A percentile compares a stretch with the other conserved stretches of the same genome.
These are phyloP conservation scores for Pseudisothecium myosuroides DNA, from an alignment of 225 moss, liverwort and hornwort genomes.

Conservation along the genomic window DNA sequence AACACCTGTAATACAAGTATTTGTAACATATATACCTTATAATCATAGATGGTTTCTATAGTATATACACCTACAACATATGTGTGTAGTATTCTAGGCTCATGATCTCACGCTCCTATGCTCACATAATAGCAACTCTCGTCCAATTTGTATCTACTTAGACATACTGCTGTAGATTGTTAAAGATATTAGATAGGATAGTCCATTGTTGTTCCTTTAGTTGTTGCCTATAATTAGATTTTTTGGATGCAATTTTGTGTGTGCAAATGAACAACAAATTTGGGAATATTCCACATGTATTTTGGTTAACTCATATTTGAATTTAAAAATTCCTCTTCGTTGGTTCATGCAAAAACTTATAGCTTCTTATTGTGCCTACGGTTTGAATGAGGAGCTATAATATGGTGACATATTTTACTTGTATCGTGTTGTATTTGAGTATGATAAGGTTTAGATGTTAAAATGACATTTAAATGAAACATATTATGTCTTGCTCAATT, in stretches of 20 bases:
- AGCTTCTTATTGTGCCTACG: fast-evolving
- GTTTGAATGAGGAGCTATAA: not conserved
- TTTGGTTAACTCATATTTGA: not conserved
- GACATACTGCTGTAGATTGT: not conserved
- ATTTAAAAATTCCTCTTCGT: not conserved
- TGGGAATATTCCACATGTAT: not conserved
- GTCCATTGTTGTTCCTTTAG: not conserved
- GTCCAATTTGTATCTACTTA: no score
- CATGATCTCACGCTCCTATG: no score
- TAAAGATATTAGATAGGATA: not conserved
- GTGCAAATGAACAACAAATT: not conserved
- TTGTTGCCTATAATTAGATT: not conserved
- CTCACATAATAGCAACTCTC: no score
- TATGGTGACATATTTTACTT: not conserved
- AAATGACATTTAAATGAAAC: not conserved
- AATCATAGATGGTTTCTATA: no score
- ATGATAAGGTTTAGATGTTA: not conserved
- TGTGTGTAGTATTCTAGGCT: no score
- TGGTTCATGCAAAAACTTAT: not conserved
- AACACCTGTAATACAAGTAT: no score
- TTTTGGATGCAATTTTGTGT: not conserved
- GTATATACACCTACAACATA: no score
- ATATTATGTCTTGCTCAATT: not conserved
- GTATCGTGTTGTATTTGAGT: not conserved
- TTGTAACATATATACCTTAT: no score